Conservation (phyloP, 1,284 basidiomycete species). For the Cutaneotrichosporon dermatis region DNA sequence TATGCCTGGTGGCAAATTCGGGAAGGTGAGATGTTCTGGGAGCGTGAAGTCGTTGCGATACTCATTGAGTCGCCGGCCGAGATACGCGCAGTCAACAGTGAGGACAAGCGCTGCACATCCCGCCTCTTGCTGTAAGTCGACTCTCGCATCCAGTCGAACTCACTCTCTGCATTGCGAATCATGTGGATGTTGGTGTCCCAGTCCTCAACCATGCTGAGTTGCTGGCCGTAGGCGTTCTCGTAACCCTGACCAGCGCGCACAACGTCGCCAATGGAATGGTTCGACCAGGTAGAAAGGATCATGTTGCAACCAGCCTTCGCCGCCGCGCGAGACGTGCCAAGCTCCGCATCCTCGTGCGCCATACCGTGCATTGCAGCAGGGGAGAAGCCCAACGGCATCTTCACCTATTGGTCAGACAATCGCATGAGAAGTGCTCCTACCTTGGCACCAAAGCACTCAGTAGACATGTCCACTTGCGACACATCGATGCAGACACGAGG, state of each 20-base stretch:
- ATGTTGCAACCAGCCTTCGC: conserved; percentile 24
- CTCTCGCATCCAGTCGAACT: not conserved
- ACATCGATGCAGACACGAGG: conserved; percentile 35
- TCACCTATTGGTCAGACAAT: not conserved
- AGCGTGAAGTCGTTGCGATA: conserved; percentile 19
- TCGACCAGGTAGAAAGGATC: conserved; percentile 32
- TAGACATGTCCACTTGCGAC: conserved; percentile 20
- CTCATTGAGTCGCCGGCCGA: conserved; percentile 28
- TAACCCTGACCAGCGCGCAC: conserved; percentile 15
- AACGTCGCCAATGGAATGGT: conserved; percentile 28
- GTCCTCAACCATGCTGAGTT: conserved; percentile 30
- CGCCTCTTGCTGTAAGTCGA: conserved; percentile 16
- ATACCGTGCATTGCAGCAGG: conserved; percentile 35
- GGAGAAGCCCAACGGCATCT: conserved; percentile 31
- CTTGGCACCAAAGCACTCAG: conserved; percentile 22
- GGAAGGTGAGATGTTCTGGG: conserved; percentile 13
- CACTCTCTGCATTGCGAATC: conserved; percentile 27
- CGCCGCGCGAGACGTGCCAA: conserved; percentile 29
- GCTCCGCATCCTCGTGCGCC: conserved; percentile 34
- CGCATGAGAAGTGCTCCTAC: not conserved
- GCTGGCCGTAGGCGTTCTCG: conserved; percentile 25
- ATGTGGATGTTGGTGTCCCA: conserved; percentile 20
- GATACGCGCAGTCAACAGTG: conserved; percentile 28
- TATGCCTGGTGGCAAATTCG: conserved; percentile 18
- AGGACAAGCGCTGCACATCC: conserved; percentile 27